Base-by-base conservation (phyloP, 73 alveolate genomes). In the Tetrahymena thermophila region DNA sequence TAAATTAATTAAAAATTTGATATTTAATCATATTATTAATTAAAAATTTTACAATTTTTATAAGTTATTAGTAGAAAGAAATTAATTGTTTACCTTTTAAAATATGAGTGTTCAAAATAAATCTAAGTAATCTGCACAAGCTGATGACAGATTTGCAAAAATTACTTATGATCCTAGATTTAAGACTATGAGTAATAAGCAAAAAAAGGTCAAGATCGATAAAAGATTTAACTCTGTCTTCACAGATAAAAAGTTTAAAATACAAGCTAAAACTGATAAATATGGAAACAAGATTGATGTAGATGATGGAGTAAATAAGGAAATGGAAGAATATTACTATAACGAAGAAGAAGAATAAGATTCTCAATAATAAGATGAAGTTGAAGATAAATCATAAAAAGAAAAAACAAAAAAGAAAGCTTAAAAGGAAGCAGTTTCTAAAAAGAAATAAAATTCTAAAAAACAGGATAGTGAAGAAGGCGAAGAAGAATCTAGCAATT, bases 181-280 rank as follows among this genome's bases (percentile, higher is more conserved):
- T 71, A 71, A 71, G 31, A 71, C 89, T 25, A 71, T 71, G 89
- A 71, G 37, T 31, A 71, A 71, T 71, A 28, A 71, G 89, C 31
- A 71, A 71, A 71, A 71, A 31, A 71, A 71, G 37, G 89, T 71
- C 11, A 71, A 71, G 89, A 71, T 71, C n/a, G 89, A 71, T 71
- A 96, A 97, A 50, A 97, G 99, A 96, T 98, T 98, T 96, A 97
- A 98, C 94, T 96, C 96, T 56, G 97, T 96, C 96, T 95, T 98
- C 96, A 97, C 96, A 42, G 96, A 97, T 85, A 97, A 98, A 95
- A 98, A 98, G 96, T 98, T 98, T 93, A 96, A 97, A 94, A 96
- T 98, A 15, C 94, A 97, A 35, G 96, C 98, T 44, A 97, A 96
- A 94, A 97, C 98, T 19, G 99, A 98, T 96, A 97, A 97, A 94